Evolutionary conservation across 257 asterid species (phyloP).

Genomic region (Nyctanthes arbortristis): DNA sequence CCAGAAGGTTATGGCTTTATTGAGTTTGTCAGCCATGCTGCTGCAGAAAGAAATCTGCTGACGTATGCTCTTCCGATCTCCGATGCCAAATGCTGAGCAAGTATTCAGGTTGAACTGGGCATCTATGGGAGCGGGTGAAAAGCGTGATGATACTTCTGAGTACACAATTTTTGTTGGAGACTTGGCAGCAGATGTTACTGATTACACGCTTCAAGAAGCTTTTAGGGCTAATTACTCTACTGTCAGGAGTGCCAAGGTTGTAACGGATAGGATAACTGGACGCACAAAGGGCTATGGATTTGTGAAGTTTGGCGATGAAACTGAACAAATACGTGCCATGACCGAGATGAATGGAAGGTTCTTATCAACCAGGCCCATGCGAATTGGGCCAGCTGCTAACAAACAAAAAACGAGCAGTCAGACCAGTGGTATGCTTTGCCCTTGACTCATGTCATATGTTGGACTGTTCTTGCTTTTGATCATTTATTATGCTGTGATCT

Average conservation of each 20-base stretch:
- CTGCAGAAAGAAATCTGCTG: conserved; percentile 77
- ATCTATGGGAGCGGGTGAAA: conserved; percentile 87
- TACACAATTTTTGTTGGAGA: conserved; percentile 90
- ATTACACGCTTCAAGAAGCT: conserved; percentile 83
- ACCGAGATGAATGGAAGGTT: conserved; percentile 94
- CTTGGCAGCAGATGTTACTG: conserved; percentile 93
- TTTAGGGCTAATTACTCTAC: conserved; percentile 72
- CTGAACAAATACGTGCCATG: conserved; percentile 83
- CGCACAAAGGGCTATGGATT: conserved; percentile 92
- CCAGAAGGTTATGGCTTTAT: conserved; percentile 93
- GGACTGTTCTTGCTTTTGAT: conserved; percentile 24
- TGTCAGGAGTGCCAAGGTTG: conserved; percentile 86
- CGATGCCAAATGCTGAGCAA: conserved; percentile 81
- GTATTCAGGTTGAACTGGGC: conserved; percentile 89
- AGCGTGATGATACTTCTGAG: conserved; percentile 79
- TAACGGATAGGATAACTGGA: conserved; percentile 80
- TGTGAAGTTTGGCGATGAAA: conserved; percentile 77
- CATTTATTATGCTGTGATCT: conserved; percentile 31
- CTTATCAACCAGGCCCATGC: conserved; percentile 91
- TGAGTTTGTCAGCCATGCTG: conserved; percentile 78
- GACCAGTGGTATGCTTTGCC: conserved; percentile 53
- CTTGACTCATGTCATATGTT: not conserved
- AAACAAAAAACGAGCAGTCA: conserved; percentile 67
- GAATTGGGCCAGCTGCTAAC: conserved; percentile 92
- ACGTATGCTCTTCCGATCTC: conserved; percentile 61